Evolutionary conservation across 2,329 filamentous ascomycete species (phyloP).

Genomic region (Scedosporium boydii): DNA sequence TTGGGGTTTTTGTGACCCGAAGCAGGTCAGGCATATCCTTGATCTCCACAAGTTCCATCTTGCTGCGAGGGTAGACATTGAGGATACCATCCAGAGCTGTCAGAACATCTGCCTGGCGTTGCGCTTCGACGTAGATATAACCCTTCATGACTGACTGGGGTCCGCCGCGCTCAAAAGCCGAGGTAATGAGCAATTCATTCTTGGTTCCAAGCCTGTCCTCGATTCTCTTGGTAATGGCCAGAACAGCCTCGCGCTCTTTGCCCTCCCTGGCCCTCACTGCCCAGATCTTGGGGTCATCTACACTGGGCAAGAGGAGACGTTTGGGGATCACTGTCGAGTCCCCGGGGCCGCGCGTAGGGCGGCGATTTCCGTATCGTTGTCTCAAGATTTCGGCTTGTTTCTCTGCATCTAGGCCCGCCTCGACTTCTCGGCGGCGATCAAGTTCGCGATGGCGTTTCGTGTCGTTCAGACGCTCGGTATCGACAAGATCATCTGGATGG

Average conservation of each 20-base stretch:
- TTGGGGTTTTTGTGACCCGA: constrained; percentile 76
- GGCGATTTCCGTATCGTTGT: constrained; percentile 78
- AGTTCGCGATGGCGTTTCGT: constrained; percentile 90
- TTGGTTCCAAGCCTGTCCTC: constrained; percentile 71
- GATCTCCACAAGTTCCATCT: constrained; percentile 82
- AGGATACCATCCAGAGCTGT: constrained; percentile 74
- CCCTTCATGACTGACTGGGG: constrained; percentile 77
- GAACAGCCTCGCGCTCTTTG: constrained; percentile 87
- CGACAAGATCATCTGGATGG: constrained; percentile 81
- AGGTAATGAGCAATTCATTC: constrained; percentile 74
- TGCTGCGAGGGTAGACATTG: constrained; percentile 81
- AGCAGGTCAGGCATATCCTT: constrained; percentile 98
- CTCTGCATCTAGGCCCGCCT: constrained; percentile 83
- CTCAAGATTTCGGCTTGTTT: constrained; percentile 81
- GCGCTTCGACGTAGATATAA: constrained; percentile 90
- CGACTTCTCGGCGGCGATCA: constrained; percentile 81
- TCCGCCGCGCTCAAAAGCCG: constrained; percentile 81
- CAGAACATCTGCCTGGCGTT: constrained; percentile 76
- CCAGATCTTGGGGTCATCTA: constrained; percentile 95
- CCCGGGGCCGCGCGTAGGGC: constrained; percentile 51
- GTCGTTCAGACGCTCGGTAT: constrained; percentile 71
- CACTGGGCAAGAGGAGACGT: constrained; percentile 77
- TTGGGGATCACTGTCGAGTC: constrained; percentile 76
- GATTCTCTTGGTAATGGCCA: constrained; percentile 78
- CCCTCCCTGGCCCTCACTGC: constrained; percentile 86